Base-by-base conservation (phyloP, 129 eudicot genomes). In the Logfia minima region DNA sequence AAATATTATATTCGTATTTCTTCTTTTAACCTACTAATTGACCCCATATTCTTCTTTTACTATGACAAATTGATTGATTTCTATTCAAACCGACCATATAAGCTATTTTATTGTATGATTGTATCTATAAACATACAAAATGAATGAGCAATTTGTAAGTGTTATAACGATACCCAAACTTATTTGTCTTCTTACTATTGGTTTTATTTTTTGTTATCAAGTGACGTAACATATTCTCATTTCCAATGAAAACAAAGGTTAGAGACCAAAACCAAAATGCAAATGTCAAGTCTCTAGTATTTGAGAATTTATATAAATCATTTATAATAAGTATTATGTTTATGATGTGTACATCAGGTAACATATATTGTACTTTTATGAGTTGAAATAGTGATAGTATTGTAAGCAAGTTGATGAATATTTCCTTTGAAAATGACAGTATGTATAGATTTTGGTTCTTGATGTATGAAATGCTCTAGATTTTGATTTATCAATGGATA, bases 201-300 rank as follows among this genome's bases (percentile, higher is more conserved):
- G n/a, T 48, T 11, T 13, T 48, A 9, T 13, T 72, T 59, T 39
- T 39, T 37, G 68, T 53, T 59, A 70, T 80, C 59, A 81, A 74
- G 79, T 66, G 79, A 74, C 58, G 79, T 71, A 26, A 75, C 69
- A 75, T 81, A 80, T 80, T 74, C 83, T 74, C 70, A 66, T 28
- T 26, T 74, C 56, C 14, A 74, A 66, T 11, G 37, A 45, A 80
- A 53, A 66, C 83, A 72, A 74, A 60, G 75, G 32, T 67, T 66
- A 80, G 79, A 66, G 64, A 55, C 70, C 70, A 66, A 80, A 66
- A 16, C 70, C 63, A 66, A 67, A 37, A 74, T 68, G n/a, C 79
- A 74, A 74, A 59, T 74, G 70, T 56, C 75, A 68, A 68, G 80
- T 58, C 56, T 68, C 26, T 52, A 13, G 18, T 56, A 53, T 67